Evolutionary conservation across 306 rosid species (phyloP), one percentile per base, ranked within the genome.

Genomic region (Trichosanthes truncata): DNA sequence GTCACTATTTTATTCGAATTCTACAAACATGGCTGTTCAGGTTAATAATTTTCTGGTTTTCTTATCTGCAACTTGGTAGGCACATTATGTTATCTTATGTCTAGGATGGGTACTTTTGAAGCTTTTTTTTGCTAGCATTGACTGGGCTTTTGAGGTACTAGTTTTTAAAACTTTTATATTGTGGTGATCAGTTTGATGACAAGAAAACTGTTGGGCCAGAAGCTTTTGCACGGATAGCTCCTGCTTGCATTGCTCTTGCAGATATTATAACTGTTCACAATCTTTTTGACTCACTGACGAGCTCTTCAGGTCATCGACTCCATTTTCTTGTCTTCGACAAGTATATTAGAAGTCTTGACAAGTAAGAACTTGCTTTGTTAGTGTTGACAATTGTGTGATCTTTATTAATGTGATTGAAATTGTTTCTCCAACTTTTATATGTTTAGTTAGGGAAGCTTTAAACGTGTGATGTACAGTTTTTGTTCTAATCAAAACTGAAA

Each of bases 181-280:
- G 17, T 53, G 67, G 40, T 41, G 8, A 1, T 78, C 78, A 95
- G 98, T 96, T 91, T 80, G 98, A 89, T 87, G 89, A 85, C 33
- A 84, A 86, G 80, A 91, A 89, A 87, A 91, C 97, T 1, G 96
- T 92, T 89, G 97, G 98, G 63, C 72, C 55, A 17, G 92, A 92
- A 82, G 97, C 98, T 81, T 95, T 95, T 85, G 90, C 93, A 17
- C 89, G 98, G 60, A 92, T 95, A 84, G 95, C 98, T 82, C 91
- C 96, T 79, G 92, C 87, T 17, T 89, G 92, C 86, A 80, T 84
- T 84, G 80, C 84, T 79, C 83, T 95, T 77, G 97, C 97, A 45
- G 97, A 95, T 84, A 76, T 92, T 66, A 90, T 92, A 75, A 92
- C 95, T 31, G 91, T 86, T 72, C 89, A 89, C 84, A 95, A 92